Evolutionary conservation across 148 eudicot species (phyloP).

Genomic region (Polygonum aviculare): DNA sequence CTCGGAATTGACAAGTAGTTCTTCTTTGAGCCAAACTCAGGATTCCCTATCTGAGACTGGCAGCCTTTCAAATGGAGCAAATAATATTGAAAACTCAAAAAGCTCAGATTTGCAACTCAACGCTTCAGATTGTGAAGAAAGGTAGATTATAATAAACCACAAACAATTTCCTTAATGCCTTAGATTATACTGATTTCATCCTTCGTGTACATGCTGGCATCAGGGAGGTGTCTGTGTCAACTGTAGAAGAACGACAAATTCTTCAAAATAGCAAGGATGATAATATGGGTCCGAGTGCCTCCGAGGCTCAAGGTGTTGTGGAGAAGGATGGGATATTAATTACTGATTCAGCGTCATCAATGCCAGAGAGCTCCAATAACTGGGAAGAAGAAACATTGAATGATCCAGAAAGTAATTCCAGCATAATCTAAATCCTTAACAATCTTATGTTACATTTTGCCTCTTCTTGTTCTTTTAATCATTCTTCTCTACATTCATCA

Average conservation of each 20-base stretch:
- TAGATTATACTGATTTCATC: neutral
- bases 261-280: neutral
- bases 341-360: conserved; percentile 1
- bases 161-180: neutral
- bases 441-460: neutral
- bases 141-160: neutral
- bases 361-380: neutral
- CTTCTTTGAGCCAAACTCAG: neutral
- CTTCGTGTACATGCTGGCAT: neutral
- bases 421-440: neutral
- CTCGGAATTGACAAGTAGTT: neutral
- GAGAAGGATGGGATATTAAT: neutral
- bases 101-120: neutral
- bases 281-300: conserved; percentile 5
- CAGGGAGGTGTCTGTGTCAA: neutral
- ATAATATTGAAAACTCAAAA: neutral
- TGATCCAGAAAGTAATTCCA: conserved; percentile 5
- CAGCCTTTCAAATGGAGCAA: neutral
- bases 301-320: neutral
- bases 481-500: neutral
- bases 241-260: neutral
- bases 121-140: neutral
- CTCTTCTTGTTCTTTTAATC: neutral
- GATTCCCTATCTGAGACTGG: conserved; percentile 8
- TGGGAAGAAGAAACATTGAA: conserved; percentile 1